Base-by-base conservation (phyloP, 352 stramenopile genomes). In the Ophiocytium majus region DNA sequence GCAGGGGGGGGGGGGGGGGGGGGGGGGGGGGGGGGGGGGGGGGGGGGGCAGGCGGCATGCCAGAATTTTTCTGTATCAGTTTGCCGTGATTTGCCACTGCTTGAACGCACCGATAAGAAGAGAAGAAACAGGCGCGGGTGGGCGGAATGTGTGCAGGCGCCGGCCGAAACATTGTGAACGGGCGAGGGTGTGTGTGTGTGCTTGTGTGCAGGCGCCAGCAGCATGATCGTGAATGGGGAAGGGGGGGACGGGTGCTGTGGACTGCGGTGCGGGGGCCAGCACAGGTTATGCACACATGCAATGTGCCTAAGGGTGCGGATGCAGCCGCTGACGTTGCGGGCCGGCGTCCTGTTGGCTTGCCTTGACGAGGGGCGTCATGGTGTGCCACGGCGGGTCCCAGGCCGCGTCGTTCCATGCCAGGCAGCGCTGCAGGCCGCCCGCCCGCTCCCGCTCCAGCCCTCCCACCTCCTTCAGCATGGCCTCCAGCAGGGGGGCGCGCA, bases 371-470 rank as follows among this genome's bases (percentile, higher is more conserved):
- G 49, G 78, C 14, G 31, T 82, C 81, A 88, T 88, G 74, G 82
- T 83, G 63, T 88, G 84, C 84, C 84, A 88, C 23, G 84, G 84
- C 0, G 84, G 79, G 33, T 88, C 81, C 84, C 84, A 88, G n/a
- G 84, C 81, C 10, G 66, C 64, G 34, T 88, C 84, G 78, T 88
- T 88, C 84, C 84, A 88, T 0, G 76, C 84, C 34, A 88, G 36
- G n/a, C 63, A 32, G 33, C 83, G 74, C 35, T 78, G 66, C 43
- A 57, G 5, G 5, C 43, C 43, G 5, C 43, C 14, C 43, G 43
- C 43, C 5, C 43, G 43, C 43, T 57, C 43, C 5, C 43, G 43
- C 14, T 57, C 43, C 5, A 57, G 43, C 5, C 43, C 43, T 14
- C 43, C 43, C 43, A 57, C 5, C 43, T 57, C 43, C 43, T 14